Evolutionary conservation across 2,329 filamentous ascomycete genomes (phyloP).

Genomic region (Aureobasidium sp.): DNA sequence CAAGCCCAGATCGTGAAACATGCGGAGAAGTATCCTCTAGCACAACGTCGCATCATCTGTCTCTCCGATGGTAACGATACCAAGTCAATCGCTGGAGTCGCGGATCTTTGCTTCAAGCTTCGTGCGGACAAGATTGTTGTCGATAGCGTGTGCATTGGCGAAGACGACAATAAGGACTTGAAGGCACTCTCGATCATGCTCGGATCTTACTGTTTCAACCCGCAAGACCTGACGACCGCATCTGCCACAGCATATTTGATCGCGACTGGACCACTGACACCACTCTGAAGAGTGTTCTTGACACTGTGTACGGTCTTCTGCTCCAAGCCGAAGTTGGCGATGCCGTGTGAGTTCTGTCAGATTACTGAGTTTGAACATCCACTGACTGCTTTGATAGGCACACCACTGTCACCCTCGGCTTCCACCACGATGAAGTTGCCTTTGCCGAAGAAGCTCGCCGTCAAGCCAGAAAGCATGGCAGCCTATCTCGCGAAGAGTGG

Average conservation of each 20-base stretch:
- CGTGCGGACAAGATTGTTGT: slow-evolving; percentile 23
- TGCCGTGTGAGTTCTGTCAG: slow-evolving; percentile 16
- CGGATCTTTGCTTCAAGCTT: slow-evolving; percentile 20
- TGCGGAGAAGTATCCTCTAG: slow-evolving; percentile 23
- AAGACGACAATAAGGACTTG: slow-evolving; percentile 22
- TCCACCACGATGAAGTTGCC: slow-evolving; percentile 26
- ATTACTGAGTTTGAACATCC: too few relatives aligned
- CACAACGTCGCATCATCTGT: slow-evolving; percentile 30
- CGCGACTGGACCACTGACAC: slow-evolving; percentile 31
- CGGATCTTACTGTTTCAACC: slow-evolving; percentile 30
- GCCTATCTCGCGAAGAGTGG: slow-evolving; percentile 23
- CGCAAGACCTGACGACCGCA: slow-evolving; percentile 25
- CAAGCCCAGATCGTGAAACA: slow-evolving; percentile 25
- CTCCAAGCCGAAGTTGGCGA: slow-evolving; percentile 26
- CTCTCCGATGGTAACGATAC: slow-evolving; percentile 31
- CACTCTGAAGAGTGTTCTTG: slow-evolving; percentile 24
- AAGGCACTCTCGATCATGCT: slow-evolving; percentile 24
- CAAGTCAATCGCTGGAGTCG: slow-evolving; percentile 19
- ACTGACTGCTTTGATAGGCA: slow-evolving; percentile 13
- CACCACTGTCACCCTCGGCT: slow-evolving; percentile 25
- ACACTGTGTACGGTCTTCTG: slow-evolving; percentile 28
- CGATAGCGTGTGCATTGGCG: slow-evolving; percentile 28
- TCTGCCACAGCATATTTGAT: slow-evolving; percentile 29
- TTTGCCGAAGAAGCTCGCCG: slow-evolving; percentile 24
- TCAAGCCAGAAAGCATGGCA: slow-evolving; percentile 24